These are phyloP conservation scores for Jamesozyma jinghongensis DNA, from an alignment of 805 yeast species.

Conservation along the genomic window DNA sequence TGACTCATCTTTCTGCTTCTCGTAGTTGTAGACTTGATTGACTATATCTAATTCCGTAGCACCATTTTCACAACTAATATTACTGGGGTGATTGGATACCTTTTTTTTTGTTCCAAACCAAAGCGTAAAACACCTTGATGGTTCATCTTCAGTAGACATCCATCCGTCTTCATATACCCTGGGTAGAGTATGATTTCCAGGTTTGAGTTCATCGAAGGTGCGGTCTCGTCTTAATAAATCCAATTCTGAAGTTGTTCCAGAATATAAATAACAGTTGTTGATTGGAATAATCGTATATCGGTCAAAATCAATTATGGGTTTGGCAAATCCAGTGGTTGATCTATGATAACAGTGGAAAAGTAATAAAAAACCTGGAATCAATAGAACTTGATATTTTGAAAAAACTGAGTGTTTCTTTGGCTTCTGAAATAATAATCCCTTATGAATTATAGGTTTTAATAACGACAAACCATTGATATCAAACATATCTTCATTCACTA, in stretches of 20 bases:
- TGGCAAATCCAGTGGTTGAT: constrained; percentile 36
- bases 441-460: constrained; percentile 48
- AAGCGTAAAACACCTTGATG: constrained; percentile 66
- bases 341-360: constrained; percentile 47
- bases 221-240: constrained; percentile 44
- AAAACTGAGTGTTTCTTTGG: constrained; percentile 61
- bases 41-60: too few relatives aligned
- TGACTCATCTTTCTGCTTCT: too few relatives aligned
- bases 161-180: constrained; percentile 75
- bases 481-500: constrained; percentile 44
- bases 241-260: constrained; percentile 51
- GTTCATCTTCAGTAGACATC: constrained; percentile 70
- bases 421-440: constrained; percentile 65
- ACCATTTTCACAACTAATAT: too few relatives aligned
- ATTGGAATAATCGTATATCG: constrained; percentile 55
- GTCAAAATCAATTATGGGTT: constrained; percentile 41
- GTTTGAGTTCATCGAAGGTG: constrained; percentile 39
- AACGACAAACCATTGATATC: constrained; percentile 51
- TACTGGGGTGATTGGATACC: too few relatives aligned
- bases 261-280: constrained; percentile 61
- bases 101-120: constrained; percentile 67
- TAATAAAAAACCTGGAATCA: constrained; percentile 62
- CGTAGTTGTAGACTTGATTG: too few relatives aligned
- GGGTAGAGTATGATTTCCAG: constrained; percentile 55
- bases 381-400: constrained; percentile 47